Conservation (phyloP, 768 basidiomycete genomes). For the Russula brevipes region DNA sequence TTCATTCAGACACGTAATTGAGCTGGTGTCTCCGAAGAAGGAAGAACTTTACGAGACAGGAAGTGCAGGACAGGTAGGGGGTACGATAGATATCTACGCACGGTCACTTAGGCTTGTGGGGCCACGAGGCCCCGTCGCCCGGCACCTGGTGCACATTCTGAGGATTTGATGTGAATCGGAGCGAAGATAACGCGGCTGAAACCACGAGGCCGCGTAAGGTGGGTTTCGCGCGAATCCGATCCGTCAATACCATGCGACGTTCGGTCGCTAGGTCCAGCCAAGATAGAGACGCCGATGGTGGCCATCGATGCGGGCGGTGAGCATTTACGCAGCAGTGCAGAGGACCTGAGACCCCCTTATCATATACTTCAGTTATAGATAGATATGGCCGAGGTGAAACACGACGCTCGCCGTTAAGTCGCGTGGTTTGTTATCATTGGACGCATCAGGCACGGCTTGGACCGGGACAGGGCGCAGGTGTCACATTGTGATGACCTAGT, state of each 20-base stretch:
- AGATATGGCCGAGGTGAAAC: background rate
- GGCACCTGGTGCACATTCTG: background rate
- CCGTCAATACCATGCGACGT: background rate
- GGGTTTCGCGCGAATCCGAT: background rate
- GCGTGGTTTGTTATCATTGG: constrained; percentile 10
- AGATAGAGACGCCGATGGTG: background rate
- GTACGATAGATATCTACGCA: background rate
- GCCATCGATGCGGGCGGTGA: background rate
- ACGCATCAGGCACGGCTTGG: background rate
- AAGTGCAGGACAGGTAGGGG: background rate
- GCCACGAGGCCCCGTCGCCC: background rate
- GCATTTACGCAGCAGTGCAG: background rate
- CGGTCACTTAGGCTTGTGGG: too few relatives aligned
- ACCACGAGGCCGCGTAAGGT: background rate
- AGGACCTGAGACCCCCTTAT: background rate
- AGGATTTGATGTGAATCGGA: background rate
- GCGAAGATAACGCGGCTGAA: background rate
- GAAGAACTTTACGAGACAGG: background rate
- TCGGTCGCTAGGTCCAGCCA: background rate
- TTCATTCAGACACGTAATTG: background rate
- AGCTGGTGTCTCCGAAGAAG: background rate
- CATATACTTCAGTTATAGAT: background rate
- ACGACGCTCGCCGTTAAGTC: background rate
- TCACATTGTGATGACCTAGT: background rate
- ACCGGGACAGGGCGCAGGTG: background rate